A percentile compares a stretch with the other conserved stretches of the same genome.
phyloP scores from a whole-genome alignment of 1,139 yeast species.

The Hemisphaericaspora xylofermentans region DNA sequence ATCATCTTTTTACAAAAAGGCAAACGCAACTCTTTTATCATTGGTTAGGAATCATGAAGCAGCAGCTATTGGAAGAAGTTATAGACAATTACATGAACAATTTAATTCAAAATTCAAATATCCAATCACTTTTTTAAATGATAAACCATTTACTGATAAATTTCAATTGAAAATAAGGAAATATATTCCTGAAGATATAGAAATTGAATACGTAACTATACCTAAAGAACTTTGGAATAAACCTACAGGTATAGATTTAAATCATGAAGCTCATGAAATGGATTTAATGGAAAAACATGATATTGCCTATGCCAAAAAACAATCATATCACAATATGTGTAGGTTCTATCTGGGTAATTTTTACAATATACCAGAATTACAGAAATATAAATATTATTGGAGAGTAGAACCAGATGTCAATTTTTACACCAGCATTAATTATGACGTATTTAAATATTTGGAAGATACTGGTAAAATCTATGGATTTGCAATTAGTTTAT shows the following conservation, averaged over 20 bases:
- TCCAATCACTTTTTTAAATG: constrained; percentile 81
- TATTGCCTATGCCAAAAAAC: constrained; percentile 61
- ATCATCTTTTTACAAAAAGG: constrained; percentile 36
- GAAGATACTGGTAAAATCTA: constrained; percentile 60
- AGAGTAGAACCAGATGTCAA: constrained; percentile 75
- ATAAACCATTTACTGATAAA: constrained; percentile 56
- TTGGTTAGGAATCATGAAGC: constrained; percentile 68
- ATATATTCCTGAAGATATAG: constrained; percentile 41
- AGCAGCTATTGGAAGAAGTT: constrained; percentile 47
- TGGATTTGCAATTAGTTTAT: constrained; percentile 67
- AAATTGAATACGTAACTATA: constrained; percentile 58
- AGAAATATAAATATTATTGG: constrained; percentile 62
- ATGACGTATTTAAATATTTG: constrained; percentile 77
- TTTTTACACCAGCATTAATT: constrained; percentile 65
- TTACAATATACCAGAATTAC: constrained; percentile 60
- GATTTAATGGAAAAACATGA: constrained; percentile 39
- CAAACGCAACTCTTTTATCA: constrained; percentile 73
- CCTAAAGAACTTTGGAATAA: constrained; percentile 61
- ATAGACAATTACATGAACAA: constrained; percentile 55
- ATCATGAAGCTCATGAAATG: constrained; percentile 40
- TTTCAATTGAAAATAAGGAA: constrained; percentile 48
- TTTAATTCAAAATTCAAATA: constrained; percentile 72
- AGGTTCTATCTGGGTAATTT: constrained; percentile 57
- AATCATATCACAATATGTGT: constrained; percentile 80
- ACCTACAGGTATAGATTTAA: constrained; percentile 55